Conservation (phyloP, 2,329 filamentous ascomycete genomes). For the Claviceps sp. region DNA sequence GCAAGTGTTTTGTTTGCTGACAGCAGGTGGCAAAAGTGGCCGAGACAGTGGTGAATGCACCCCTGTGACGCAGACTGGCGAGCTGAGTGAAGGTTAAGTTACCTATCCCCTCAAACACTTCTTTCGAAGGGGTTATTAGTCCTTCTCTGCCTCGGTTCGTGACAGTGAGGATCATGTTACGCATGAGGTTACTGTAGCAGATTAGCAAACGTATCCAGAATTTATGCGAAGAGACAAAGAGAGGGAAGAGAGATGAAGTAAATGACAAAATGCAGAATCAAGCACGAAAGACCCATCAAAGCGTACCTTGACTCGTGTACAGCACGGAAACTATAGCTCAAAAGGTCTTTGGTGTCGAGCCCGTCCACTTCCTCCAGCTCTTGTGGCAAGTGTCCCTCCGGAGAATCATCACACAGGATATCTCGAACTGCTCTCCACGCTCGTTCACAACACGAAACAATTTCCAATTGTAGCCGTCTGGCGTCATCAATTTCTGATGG, state of each 20-base stretch:
- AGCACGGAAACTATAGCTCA: slow-evolving; percentile 91
- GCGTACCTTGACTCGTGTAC: slow-evolving; percentile 81
- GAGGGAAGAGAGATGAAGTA: no score
- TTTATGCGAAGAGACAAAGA: background rate
- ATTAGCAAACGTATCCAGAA: background rate
- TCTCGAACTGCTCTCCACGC: slow-evolving; percentile 67
- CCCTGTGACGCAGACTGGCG: slow-evolving; percentile 71
- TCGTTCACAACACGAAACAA: slow-evolving; percentile 47
- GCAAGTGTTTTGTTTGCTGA: slow-evolving; percentile 41
- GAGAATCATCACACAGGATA: slow-evolving; percentile 84
- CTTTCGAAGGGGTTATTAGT: slow-evolving; percentile 32
- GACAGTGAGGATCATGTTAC: slow-evolving; percentile 43
- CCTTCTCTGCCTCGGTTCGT: slow-evolving; percentile 31
- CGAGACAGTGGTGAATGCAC: slow-evolving; percentile 86
- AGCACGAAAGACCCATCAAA: background rate
- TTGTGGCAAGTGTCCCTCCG: slow-evolving; percentile 73
- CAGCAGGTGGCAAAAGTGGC: slow-evolving; percentile 79
- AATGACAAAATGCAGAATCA: background rate
- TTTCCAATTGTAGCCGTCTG: slow-evolving; percentile 33
- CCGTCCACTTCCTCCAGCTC: slow-evolving; percentile 60
- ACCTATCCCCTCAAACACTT: slow-evolving; percentile 54
- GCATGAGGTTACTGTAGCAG: slow-evolving; percentile 52
- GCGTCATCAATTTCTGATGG: slow-evolving; percentile 23
- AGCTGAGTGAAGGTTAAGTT: slow-evolving; percentile 70
- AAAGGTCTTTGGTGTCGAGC: slow-evolving; percentile 70